phyloP scores from a whole-genome alignment of 129 eudicot species.

The Escallonia rubra region DNA sequence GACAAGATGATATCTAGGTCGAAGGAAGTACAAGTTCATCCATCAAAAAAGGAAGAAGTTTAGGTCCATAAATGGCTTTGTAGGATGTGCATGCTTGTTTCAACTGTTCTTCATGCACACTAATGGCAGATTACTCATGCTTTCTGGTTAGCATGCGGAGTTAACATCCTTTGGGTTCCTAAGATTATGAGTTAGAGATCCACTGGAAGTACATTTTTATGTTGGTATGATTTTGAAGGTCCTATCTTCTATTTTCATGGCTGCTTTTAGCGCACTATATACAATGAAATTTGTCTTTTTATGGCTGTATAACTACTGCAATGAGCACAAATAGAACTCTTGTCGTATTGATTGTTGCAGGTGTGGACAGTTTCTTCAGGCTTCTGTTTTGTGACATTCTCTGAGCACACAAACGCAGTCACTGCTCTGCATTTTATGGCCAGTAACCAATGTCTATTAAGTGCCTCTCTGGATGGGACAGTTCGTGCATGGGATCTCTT shows the following conservation, averaged over 20 bases:
- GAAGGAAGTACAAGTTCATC: no score
- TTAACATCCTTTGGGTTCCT: neutral
- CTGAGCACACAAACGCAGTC: slow-evolving; percentile 97
- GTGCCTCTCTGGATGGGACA: slow-evolving; percentile 98
- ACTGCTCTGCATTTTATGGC: slow-evolving; percentile 94
- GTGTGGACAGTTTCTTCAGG: slow-evolving; percentile 98
- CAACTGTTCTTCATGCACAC: neutral
- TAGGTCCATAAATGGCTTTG: neutral
- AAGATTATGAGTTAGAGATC: neutral
- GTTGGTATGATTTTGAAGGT: neutral
- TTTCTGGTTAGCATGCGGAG: neutral
- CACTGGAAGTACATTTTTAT: neutral
- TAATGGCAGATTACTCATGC: neutral
- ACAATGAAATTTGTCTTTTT: no score
- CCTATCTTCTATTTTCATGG: neutral
- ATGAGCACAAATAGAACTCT: neutral
- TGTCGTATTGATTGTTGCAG: slow-evolving; percentile 33
- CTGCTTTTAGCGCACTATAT: neutral
- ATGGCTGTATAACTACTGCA: neutral
- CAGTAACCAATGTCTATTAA: slow-evolving; percentile 71
- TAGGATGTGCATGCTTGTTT: neutral
- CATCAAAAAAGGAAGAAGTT: no score
- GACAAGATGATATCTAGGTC: no score
- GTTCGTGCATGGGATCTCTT: slow-evolving; percentile 98
- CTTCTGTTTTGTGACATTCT: slow-evolving; percentile 83